Base-by-base conservation (phyloP, 2,329 filamentous ascomycete species). In the Truncatella angustata region DNA sequence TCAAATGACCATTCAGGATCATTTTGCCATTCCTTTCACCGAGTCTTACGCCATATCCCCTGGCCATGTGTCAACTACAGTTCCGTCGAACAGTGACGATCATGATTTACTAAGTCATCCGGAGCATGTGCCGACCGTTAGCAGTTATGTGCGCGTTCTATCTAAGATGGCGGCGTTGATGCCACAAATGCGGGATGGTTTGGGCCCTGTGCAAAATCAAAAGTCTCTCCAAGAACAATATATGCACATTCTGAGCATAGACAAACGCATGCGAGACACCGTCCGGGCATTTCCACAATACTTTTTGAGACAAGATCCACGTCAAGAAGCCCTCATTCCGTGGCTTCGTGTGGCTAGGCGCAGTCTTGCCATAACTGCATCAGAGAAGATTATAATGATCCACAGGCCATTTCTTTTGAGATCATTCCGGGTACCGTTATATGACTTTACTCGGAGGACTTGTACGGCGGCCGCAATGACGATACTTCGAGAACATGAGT, bases 351-450 rank as follows among this genome's bases (percentile, higher is more conserved):
- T 45, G 10, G 42, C 42, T 10, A 45, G 42, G 16, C 24, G 24
- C 5, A 45, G 42, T 16, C 26, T 45, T 10, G 42, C 42, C 2
- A 45, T 45, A 4, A 45, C 42, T 10, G 23, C 42, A 12, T 21
- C 42, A 21, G 42, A 45, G 9, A 45, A 45, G 42, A 45, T 45
- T n/a, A 45, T 45, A 16, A 45, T 45, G 42, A 45, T 45, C 14
- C 42, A 45, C 18, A 26, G 42, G 12, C 42, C 42, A 16, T 45
- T 45, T 26, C 24, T 45, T 14, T 45, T 32, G 16, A 14, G 42
- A 10, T 45, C 42, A 4, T 45, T 45, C 23, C 26, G 30, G 14
- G 18, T 32, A 16, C 23, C 24, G 14, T n/a, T 26, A 3, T 45
- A 45, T n/a, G 42, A 18, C 11, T 45, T 45, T n/a, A 45, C 42